Evolutionary conservation across 768 basidiomycete genomes (phyloP).

Genomic region (Rhodotorula sphaerocarpa): DNA sequence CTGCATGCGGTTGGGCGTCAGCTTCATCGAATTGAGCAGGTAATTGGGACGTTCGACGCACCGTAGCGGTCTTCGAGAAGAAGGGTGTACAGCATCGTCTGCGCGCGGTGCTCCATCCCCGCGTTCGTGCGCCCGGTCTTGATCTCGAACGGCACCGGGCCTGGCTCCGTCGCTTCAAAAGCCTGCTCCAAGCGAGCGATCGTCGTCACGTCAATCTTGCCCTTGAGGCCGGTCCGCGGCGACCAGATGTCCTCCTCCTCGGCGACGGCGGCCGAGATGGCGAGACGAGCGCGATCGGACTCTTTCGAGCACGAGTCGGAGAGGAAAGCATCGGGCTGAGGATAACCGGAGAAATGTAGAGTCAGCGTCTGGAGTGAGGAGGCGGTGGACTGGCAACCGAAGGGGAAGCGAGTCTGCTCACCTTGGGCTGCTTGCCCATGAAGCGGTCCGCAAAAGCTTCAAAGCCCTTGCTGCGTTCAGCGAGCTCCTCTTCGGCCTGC

Average conservation of each 20-base stretch:
- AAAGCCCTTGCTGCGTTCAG: constrained; percentile 42
- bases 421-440: constrained; percentile 59
- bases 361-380: too few relatives aligned
- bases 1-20: constrained; percentile 41
- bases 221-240: constrained; percentile 86
- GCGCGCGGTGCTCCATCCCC: constrained; percentile 87
- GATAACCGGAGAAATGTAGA: too few relatives aligned
- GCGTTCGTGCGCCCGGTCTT: constrained; percentile 78
- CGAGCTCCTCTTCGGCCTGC: constrained; percentile 40
- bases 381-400: too few relatives aligned
- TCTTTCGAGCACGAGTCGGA: constrained; percentile 57
- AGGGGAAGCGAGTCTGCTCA: constrained; percentile 39
- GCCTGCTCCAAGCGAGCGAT: constrained; percentile 55
- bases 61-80: constrained; percentile 81
- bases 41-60: constrained; percentile 33
- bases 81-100: constrained; percentile 93
- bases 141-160: constrained; percentile 74
- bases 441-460: constrained; percentile 51
- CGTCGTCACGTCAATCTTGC: constrained; percentile 87
- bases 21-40: neutral
- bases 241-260: constrained; percentile 98
- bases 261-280: constrained; percentile 68
- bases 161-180: neutral
- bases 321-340: constrained; percentile 58
- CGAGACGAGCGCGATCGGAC: constrained; percentile 54